phyloP scores from a whole-genome alignment of 2,329 filamentous ascomycete species.

The Fusarium odoratissimum region DNA sequence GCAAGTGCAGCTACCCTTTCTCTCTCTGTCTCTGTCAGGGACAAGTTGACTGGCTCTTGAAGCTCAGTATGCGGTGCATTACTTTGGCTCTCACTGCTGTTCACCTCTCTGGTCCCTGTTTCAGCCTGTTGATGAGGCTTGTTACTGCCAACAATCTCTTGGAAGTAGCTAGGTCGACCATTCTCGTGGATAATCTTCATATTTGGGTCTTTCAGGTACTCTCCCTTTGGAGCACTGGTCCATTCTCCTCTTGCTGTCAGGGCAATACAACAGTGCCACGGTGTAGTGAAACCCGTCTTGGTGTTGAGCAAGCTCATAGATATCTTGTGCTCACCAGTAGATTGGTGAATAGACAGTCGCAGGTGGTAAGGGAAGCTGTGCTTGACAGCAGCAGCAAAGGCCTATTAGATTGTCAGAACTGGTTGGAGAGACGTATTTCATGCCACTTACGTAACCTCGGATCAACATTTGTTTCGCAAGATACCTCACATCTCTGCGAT shows the following conservation, averaged over 20 bases:
- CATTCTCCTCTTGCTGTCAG: neutral
- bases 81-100: rapidly evolving
- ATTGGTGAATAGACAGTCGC: conserved; percentile 48
- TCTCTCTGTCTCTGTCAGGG: neutral
- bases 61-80: neutral
- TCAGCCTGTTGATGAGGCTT: rapidly evolving
- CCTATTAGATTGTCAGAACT: conserved; percentile 21
- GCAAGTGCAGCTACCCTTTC: neutral
- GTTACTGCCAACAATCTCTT: neutral
- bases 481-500: conserved; percentile 44
- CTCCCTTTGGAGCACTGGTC: conserved; percentile 14
- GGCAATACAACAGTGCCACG: conserved; percentile 46
- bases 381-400: conserved; percentile 46
- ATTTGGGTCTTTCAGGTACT: conserved; percentile 4
- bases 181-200: conserved; percentile 3
- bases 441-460: conserved; percentile 43
- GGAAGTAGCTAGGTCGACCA: neutral
- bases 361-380: conserved; percentile 43
- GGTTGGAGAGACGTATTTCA: rapidly evolving
- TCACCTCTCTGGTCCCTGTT: too few species aligned
- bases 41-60: neutral
- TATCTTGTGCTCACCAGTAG: conserved; percentile 43
- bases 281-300: conserved; percentile 47
- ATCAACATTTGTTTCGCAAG: conserved; percentile 49
- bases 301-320: conserved; percentile 48